Evolutionary conservation across 148 eudicot genomes (phyloP), one percentile per base, ranked within the genome.

Genomic region (Talinum fruticosum): DNA sequence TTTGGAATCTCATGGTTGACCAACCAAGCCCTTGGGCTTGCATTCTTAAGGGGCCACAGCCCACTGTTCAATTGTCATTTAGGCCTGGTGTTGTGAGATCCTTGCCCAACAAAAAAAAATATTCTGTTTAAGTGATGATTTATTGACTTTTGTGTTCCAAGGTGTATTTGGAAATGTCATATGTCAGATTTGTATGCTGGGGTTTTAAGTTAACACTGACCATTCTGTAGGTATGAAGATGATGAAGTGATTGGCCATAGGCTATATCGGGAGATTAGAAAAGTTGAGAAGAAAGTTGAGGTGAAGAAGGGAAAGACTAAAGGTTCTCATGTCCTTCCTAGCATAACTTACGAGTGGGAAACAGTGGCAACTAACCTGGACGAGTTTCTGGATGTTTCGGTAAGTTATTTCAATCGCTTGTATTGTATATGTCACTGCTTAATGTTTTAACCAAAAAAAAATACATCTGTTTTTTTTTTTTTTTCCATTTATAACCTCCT

Each of bases 361-460:
- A 85, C 97, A 44, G 93, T 90, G 80, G 97, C 99, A 26, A 93
- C 99, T 80, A 96, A 89, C 80, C 83, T 96, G 74, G 99, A 96
- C 75, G 99, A 96, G 82, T 96, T 96, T 87, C 80, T 87, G 41
- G 94, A 87, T 81, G 97, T 96, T 83, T 89, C 97, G 75, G 99
- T 96, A 88, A 91, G 99, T 86, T 69, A 0, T 62, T 59, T n/a
- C 29, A 8, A 24, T 24, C 64, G n/a, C 29, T 16, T n/a, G n/a
- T 24, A 59, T 24, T n/a, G n/a, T n/a, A 59, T 59, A 12, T 59
- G 10, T 54, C 32, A 24, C 51, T 57, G 13, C 8, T 34, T 68
- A 75, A 19, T 67, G 12, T n/a, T 62, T 54, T 54, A 34, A 12
- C 19, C 71, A 54, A 38, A 35, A 19, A 41, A 10, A 10, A 16